phyloP scores from a whole-genome alignment of 441 rosid species.

The Aquilaria agallochum region DNA sequence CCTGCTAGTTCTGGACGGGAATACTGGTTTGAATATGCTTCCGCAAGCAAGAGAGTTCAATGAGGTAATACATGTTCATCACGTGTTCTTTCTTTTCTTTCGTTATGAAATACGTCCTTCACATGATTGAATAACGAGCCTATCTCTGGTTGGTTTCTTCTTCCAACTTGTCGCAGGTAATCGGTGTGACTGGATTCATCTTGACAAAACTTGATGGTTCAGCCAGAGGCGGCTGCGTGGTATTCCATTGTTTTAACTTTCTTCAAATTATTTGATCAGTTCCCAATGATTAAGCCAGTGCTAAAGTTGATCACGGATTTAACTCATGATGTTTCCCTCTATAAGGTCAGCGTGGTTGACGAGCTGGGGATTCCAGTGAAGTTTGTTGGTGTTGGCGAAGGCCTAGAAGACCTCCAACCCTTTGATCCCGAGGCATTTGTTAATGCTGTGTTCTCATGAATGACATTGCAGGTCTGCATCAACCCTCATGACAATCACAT shows the following conservation, averaged over 20 bases:
- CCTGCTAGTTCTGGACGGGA: conserved; percentile 86
- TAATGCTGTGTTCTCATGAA: conserved; percentile 78
- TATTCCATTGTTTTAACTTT: conserved; percentile 22
- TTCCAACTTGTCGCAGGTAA: conserved; percentile 40
- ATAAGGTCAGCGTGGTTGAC: conserved; percentile 92
- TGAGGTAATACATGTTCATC: conserved; percentile 39
- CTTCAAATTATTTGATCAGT: not conserved
- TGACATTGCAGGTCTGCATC: conserved; percentile 7
- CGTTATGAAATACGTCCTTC: not conserved
- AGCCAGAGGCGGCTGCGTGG: conserved; percentile 99
- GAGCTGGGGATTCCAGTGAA: conserved; percentile 94
- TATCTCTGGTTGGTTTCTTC: conserved; percentile 2
- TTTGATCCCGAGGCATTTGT: conserved; percentile 89
- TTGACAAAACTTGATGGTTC: conserved; percentile 96
- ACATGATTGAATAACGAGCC: conserved; percentile 2
- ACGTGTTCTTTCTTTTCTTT: not conserved
- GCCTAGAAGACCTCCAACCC: conserved; percentile 93
- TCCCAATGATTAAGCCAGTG: conserved; percentile 5
- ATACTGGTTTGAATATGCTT: conserved; percentile 92
- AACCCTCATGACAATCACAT: not conserved
- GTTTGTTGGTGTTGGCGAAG: conserved; percentile 94
- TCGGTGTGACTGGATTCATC: conserved; percentile 87
- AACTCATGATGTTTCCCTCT: conserved; percentile 1
- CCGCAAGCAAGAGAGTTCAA: conserved; percentile 97
- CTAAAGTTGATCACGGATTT: not conserved